Percentiles rank a stretch among this genome's conserved stretches.
Evolutionary conservation across 1,284 basidiomycete species (phyloP).

Genomic region (Pseudozyma pruni): DNA sequence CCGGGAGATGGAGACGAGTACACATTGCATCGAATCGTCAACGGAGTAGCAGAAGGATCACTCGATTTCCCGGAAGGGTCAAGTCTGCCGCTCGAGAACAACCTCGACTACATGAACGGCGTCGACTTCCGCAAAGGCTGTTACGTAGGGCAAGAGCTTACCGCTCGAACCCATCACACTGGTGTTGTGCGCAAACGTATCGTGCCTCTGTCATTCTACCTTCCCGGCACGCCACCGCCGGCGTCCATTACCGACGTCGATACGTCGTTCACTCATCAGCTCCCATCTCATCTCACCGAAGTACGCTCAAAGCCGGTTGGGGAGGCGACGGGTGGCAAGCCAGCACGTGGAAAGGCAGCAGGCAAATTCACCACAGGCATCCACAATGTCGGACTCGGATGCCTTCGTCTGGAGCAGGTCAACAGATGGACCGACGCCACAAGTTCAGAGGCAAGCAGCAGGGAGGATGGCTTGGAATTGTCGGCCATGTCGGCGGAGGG

Average conservation of each 20-base stretch:
- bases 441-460: constrained; percentile 2
- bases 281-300: constrained; percentile 32
- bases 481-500: constrained; percentile 21
- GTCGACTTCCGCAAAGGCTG: constrained; percentile 98
- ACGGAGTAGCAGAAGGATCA: constrained; percentile 88
- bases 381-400: constrained; percentile 58
- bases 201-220: constrained; percentile 74
- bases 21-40: constrained; percentile 79
- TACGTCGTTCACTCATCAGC: neutral
- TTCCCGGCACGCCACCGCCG: constrained; percentile 8
- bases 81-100: constrained; percentile 91
- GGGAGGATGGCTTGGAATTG: constrained; percentile 35
- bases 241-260: constrained; percentile 9
- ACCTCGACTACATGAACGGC: constrained; percentile 91
- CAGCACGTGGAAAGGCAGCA: constrained; percentile 51
- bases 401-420: constrained; percentile 60
- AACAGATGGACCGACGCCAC: constrained; percentile 28
- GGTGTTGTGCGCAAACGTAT: constrained; percentile 92
- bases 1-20: constrained; percentile 70
- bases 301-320: constrained; percentile 28
- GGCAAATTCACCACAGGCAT: constrained; percentile 58
- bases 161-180: constrained; percentile 94
- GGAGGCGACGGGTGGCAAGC: constrained; percentile 1
- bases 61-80: constrained; percentile 80
- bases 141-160: constrained; percentile 97